Evolutionary conservation across 257 asterid genomes (phyloP), one percentile per base, ranked within the genome.

Genomic region (Fraxinus anomala): DNA sequence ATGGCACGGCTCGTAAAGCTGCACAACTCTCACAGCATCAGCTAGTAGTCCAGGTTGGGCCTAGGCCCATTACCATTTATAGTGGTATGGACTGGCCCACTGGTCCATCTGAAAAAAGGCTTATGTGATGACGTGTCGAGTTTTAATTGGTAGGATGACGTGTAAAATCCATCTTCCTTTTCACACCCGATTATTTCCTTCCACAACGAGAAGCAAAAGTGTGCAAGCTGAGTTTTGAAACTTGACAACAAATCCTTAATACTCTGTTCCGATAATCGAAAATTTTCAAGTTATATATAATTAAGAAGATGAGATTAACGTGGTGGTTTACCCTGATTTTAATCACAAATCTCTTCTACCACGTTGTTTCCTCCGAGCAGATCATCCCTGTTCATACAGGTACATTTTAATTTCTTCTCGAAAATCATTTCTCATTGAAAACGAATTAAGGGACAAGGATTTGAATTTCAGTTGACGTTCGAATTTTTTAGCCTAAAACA

Each of bases 331-430:
- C 72, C 30, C 56, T 77, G 56, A n/a, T 26, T 70, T 69, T 77
- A 13, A 31, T 66, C 13, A 51, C 40, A 30, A 54, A 30, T 69
- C 30, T 78, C 70, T 56, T 13, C 66, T 6, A 21, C 56, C 10
- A 10, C 16, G 34, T 33, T 37, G 77, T 59, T 23, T 33, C 17
- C 30, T 34, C 76, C 34, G 77, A 78, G 59, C 81, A 54, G 66
- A 70, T 78, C 59, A 33, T 78, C 72, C 33, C 81, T 36, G 61
- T 75, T 70, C 81, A 71, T 63, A 71, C 72, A 59, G 81, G 81
- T 78, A 71, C 67, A 42, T 40, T 39, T 40, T 37, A 14, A 70
- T 42, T 42, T 37, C 66, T 56, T 31, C 0, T 13, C n/a, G 23
- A 33, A 74, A 30, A 51, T 31, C 44, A 13, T 12, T 26, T 9